A percentile compares a stretch with the other conserved stretches of the same genome.
These are phyloP conservation scores for Oryza coarctata DNA, from an alignment of 176 grass and related monocot species.

Conservation along the genomic window DNA sequence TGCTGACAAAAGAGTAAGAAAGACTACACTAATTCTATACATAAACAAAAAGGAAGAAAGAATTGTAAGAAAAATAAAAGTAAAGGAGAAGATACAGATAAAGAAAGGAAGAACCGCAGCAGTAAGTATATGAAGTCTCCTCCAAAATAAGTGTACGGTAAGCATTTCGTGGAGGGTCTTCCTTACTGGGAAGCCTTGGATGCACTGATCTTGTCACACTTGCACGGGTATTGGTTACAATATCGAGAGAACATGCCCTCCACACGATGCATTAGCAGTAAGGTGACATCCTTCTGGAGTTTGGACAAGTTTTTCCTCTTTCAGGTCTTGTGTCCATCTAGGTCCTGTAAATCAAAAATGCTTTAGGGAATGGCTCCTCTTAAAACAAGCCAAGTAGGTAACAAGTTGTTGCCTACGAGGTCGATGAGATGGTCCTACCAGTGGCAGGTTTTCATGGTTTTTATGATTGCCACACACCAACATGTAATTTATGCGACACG, in stretches of 20 bases:
- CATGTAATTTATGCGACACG: background rate
- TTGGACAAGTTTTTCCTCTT: background rate
- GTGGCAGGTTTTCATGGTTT: background rate
- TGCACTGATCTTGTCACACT: conserved; percentile 42
- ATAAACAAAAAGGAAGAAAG: too few relatives aligned
- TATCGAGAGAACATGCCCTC: conserved; percentile 19
- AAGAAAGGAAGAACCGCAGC: background rate
- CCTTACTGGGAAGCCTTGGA: conserved; percentile 42
- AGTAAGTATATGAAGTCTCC: background rate
- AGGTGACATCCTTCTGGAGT: background rate
- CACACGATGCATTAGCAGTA: conserved; percentile 17
- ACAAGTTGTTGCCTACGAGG: background rate
- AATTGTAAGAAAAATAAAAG: background rate
- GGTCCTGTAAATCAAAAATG: background rate
- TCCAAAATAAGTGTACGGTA: background rate
- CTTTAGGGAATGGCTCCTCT: conserved; percentile 32
- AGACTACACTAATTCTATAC: background rate
- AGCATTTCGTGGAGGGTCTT: conserved; percentile 7
- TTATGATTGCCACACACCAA: conserved; percentile 36
- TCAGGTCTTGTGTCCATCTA: conserved; percentile 5
- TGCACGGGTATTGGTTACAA: conserved; percentile 38
- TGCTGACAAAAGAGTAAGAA: background rate
- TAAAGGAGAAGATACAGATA: background rate
- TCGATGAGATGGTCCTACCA: background rate
- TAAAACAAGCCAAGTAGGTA: background rate